These are phyloP conservation scores for Botryotinia globosa DNA, from an alignment of 2,329 filamentous ascomycete genomes.

Conservation along the genomic window DNA sequence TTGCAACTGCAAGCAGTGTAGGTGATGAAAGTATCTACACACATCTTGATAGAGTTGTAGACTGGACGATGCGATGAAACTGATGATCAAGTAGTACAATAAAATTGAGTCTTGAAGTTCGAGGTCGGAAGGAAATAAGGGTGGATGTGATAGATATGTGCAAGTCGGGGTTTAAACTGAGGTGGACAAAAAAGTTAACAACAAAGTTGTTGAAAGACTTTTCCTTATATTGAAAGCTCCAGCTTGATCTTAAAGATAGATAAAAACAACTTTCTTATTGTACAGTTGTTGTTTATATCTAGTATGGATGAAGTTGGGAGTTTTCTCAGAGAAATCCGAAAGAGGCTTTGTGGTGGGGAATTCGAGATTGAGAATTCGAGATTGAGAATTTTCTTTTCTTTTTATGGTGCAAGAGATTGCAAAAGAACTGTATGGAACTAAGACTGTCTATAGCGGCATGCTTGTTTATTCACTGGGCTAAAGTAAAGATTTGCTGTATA, in stretches of 20 bases:
- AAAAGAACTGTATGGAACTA: background rate
- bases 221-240: too few relatives aligned
- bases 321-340: background rate
- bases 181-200: background rate
- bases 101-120: background rate
- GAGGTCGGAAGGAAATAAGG: too few relatives aligned
- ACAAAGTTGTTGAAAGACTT: background rate
- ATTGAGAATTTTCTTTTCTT: background rate
- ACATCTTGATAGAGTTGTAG: background rate
- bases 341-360: background rate
- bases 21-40: background rate
- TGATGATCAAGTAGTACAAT: background rate
- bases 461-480: background rate
- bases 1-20: background rate
- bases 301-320: background rate
- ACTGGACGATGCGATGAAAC: too few relatives aligned
- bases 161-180: background rate
- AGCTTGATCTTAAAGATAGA: background rate
- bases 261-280: background rate
- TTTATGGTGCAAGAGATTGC: background rate
- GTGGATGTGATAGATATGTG: rapidly evolving
- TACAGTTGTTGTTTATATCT: background rate
- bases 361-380: background rate
- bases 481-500: rapidly evolving
- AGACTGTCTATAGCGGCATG: background rate